Evolutionary conservation across 352 stramenopile genomes (phyloP).

Genomic region (Globisporangium spinosum): DNA sequence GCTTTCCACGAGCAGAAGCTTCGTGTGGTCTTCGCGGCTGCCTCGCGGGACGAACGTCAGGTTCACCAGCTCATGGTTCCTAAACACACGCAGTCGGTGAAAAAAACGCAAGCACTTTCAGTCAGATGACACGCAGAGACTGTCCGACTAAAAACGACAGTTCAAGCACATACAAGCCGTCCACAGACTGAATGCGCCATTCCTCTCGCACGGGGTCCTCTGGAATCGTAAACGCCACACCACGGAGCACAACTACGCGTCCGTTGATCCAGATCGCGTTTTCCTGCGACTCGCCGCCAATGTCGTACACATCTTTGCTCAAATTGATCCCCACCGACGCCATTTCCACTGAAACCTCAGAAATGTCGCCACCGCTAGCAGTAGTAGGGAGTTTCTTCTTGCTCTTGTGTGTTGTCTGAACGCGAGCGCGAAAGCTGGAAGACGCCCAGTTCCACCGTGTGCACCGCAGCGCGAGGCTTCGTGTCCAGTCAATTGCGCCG

Average conservation of each 20-base stretch:
- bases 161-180: conserved; percentile 2
- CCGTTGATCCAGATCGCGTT: conserved; percentile 51
- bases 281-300: conserved; percentile 44
- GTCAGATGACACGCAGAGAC: background rate
- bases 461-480: conserved; percentile 34
- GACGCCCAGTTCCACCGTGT: conserved; percentile 45
- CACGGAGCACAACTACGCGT: conserved; percentile 28
- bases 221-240: conserved; percentile 31
- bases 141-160: background rate
- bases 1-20: conserved; percentile 27
- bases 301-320: conserved; percentile 45
- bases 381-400: background rate
- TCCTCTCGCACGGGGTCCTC: conserved; percentile 10
- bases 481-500: conserved; percentile 41
- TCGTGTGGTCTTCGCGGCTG: conserved; percentile 30
- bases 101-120: background rate
- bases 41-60: conserved; percentile 32
- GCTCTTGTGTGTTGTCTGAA: conserved; percentile 16
- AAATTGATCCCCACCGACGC: conserved; percentile 41
- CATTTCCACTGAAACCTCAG: conserved; percentile 5
- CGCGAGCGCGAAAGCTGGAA: conserved; percentile 27
- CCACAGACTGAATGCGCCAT: conserved; percentile 24
- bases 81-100: background rate
- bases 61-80: conserved; percentile 20
- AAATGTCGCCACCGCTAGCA: background rate